Conservation (phyloP, 2,329 filamentous ascomycete genomes). For the Decorospora gaudefroyi region DNA sequence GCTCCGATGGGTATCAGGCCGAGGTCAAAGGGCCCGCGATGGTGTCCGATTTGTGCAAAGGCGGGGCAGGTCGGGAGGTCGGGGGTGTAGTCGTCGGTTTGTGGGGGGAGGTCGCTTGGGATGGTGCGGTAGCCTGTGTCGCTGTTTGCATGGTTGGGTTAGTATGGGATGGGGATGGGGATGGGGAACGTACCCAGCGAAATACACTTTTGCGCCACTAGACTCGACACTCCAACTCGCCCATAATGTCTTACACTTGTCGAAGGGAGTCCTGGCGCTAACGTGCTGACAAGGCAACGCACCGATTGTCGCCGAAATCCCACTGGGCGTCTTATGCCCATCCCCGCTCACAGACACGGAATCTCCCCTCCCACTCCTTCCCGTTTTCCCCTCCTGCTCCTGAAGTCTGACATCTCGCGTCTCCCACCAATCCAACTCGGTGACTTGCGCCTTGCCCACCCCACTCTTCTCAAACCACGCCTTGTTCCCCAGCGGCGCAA, state of each 20-base stretch:
- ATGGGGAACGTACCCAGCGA: conserved; percentile 61
- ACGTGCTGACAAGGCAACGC: conserved; percentile 87
- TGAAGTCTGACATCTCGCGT: conserved; percentile 72
- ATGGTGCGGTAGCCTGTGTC: conserved; percentile 91
- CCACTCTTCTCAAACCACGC: conserved; percentile 76
- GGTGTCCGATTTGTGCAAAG: conserved; percentile 79
- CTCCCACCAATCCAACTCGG: conserved; percentile 96
- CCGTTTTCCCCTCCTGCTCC: conserved; percentile 13
- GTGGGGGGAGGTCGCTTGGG: conserved; percentile 63
- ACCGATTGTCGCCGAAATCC: conserved; percentile 71
- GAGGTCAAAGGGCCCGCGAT: conserved; percentile 84
- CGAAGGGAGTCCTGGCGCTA: conserved; percentile 68
- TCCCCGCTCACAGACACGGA: conserved; percentile 14
- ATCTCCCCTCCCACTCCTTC: too few species aligned
- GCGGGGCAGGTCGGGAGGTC: conserved; percentile 77
- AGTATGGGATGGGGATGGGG: conserved; percentile 5
- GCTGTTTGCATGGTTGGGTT: conserved; percentile 50
- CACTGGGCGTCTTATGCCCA: neutral
- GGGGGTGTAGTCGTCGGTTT: conserved; percentile 71
- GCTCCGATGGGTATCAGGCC: conserved; percentile 93
- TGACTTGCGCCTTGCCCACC: conserved; percentile 74
- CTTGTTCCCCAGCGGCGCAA: conserved; percentile 81
- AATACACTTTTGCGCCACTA: conserved; percentile 78
- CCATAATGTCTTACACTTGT: conserved; percentile 81
- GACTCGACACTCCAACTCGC: conserved; percentile 80